Base-by-base conservation (phyloP, 1,139 yeast genomes). In the Suhomyces anneliseae region DNA sequence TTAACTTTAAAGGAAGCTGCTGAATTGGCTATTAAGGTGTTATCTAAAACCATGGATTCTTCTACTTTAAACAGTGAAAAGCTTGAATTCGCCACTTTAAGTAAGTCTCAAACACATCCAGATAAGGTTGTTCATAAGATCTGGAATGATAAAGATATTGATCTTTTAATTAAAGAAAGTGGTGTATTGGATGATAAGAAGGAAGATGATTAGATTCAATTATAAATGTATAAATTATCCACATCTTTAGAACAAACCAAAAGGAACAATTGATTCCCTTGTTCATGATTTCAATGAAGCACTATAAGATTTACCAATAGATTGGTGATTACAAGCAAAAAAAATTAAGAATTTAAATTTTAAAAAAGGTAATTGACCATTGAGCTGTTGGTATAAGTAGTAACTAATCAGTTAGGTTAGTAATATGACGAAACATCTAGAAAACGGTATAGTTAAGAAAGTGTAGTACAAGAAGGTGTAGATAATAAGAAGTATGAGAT, bases 1-100 rank as follows among this genome's bases (percentile, higher is more conserved):
- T 68, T 90, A 60, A 69, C 78, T 15, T 74, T 95, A 57, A 81
- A 84, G 51, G 95, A 87, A 44, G 97, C 97, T 4, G 81, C 90
- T 52, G 90, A 85, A 56, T 75, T 93, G 64, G 98, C 98, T 7
- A 77, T 93, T 62, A 90, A 90, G 70, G 96, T 95, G 37, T 79
- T 95, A 55, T 84, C 95, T 46, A 95, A 95, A 74, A 95, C 99
- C 10, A 90, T 95, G 79, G 99, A 95, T 68, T 79, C 89, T 47
- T 82, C 95, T 39, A 83, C 89, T 46, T 76, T 95, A 62, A 87
- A 90, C 34, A 81, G 90, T 61, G 97, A 90, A 50, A 90, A 90
- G 70, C 78, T 92, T 55, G 98, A 92, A 70, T 86, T 92, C 65
- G 90, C 97, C 36, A 90, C 97, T 3, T 66, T 72, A 54, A 63